phyloP scores from a whole-genome alignment of 2,329 filamentous ascomycete species.

The Madurella fahalii region DNA sequence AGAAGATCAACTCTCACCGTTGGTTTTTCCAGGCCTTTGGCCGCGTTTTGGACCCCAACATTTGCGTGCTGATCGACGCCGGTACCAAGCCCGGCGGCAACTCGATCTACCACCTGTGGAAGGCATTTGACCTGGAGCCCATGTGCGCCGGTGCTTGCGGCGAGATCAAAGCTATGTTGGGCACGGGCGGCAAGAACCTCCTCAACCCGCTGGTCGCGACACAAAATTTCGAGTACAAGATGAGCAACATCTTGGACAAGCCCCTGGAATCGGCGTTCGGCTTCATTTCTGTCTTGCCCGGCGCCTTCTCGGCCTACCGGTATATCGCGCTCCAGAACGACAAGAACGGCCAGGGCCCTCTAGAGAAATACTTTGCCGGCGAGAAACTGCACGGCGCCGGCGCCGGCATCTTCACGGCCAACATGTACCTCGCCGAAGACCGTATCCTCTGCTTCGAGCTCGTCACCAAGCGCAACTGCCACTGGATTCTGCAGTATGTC shows the following conservation, averaged over 20 bases:
- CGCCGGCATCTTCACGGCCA: constrained; percentile 94
- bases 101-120: constrained; percentile 98
- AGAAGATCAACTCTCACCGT: constrained; percentile 99
- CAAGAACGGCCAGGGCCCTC: constrained; percentile 84
- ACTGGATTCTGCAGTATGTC: constrained; percentile 97
- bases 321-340: constrained; percentile 95
- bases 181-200: constrained; percentile 76
- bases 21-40: constrained; percentile 99
- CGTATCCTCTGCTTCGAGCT: constrained; percentile 98
- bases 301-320: constrained; percentile 97
- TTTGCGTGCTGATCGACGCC: constrained; percentile 92
- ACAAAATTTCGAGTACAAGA: constrained; percentile 99
- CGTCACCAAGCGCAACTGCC: constrained; percentile 93
- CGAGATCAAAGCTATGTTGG: constrained; percentile 98
- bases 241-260: constrained; percentile 99
- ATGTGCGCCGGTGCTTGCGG: constrained; percentile 97
- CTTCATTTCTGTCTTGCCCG: constrained; percentile 93
- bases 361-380: constrained; percentile 95
- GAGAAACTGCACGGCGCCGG: constrained; percentile 93
- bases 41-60: constrained; percentile 85
- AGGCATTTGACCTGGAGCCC: constrained; percentile 94
- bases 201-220: constrained; percentile 91
- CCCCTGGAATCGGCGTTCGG: constrained; percentile 95
- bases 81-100: constrained; percentile 91
- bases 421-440: constrained; percentile 99